Conservation (phyloP, 352 stramenopile genomes). For the Hyaloperonospora arabidopsidis region DNA sequence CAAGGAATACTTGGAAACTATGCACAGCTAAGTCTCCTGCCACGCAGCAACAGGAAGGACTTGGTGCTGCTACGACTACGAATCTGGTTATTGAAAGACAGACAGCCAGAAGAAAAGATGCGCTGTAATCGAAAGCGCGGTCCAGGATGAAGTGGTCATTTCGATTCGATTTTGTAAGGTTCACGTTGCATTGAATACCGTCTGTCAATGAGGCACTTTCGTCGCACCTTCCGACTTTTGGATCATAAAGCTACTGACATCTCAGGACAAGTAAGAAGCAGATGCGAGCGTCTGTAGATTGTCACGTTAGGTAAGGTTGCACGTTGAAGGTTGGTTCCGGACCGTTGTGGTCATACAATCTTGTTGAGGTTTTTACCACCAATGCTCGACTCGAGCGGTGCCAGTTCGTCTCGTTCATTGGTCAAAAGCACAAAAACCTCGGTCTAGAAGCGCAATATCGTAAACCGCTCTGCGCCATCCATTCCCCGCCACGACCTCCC, state of each 20-base stretch:
- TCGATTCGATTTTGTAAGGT: neutral
- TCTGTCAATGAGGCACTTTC: no score
- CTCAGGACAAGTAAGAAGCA: no score
- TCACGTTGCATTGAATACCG: no score
- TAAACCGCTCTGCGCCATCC: conserved; percentile 28
- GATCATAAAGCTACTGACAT: no score
- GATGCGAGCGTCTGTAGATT: no score
- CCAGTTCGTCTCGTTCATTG: conserved; percentile 5
- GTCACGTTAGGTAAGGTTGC: no score
- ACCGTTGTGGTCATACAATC: conserved; percentile 7
- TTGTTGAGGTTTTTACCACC: conserved; percentile 16
- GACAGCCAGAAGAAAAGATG: conserved; percentile 10
- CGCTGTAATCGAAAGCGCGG: conserved; percentile 16
- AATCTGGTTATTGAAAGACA: conserved; percentile 6
- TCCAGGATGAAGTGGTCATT: conserved; percentile 18
- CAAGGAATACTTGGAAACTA: conserved; percentile 73
- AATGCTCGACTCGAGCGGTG: neutral
- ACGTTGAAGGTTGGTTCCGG: conserved; percentile 18
- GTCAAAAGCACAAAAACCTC: conserved; percentile 18
- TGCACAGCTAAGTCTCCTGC: conserved; percentile 64
- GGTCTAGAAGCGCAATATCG: conserved; percentile 18
- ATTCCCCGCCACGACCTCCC: conserved; percentile 15
- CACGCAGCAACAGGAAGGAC: conserved; percentile 10
- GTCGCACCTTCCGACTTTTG: no score
- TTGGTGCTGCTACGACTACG: conserved; percentile 12